Conservation (phyloP, 2,329 filamentous ascomycete genomes). For the Xylariaceae sp. region DNA sequence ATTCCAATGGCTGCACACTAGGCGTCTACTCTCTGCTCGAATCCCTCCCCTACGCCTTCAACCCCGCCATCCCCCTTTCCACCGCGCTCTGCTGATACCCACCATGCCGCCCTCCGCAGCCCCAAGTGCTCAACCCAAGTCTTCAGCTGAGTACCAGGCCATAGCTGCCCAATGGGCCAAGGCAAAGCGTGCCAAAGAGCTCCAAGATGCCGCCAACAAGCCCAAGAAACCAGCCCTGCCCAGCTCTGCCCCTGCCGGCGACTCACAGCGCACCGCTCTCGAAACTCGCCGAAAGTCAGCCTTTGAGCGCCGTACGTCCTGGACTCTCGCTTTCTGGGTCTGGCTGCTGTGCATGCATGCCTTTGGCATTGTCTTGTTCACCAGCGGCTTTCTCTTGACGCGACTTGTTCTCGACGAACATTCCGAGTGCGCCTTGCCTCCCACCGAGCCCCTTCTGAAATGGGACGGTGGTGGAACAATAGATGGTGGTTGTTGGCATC, state of each 20-base stretch:
- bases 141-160: slow-evolving; percentile 45
- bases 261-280: slow-evolving; percentile 43
- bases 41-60: background rate
- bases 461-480: slow-evolving; percentile 42
- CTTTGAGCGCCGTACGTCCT: slow-evolving; percentile 52
- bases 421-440: slow-evolving; percentile 65
- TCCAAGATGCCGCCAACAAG: slow-evolving; percentile 35
- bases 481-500: slow-evolving; percentile 86
- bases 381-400: slow-evolving; percentile 89
- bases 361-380: slow-evolving; percentile 85
- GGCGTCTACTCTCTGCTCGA: too few relatives aligned
- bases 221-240: slow-evolving; percentile 12
- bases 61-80: slow-evolving; percentile 23
- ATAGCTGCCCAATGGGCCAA: slow-evolving; percentile 52
- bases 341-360: slow-evolving; percentile 72
- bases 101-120: slow-evolving; percentile 2
- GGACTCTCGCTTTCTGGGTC: slow-evolving; percentile 64
- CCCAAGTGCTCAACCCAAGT: slow-evolving; percentile 24
- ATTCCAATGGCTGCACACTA: too few relatives aligned
- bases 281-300: slow-evolving; percentile 45
- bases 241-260: slow-evolving; percentile 35
- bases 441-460: slow-evolving; percentile 51
- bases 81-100: background rate
- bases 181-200: slow-evolving; percentile 48
- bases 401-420: slow-evolving; percentile 74